Evolutionary conservation across 441 rosid genomes (phyloP).

Genomic region (Breynia disticha): DNA sequence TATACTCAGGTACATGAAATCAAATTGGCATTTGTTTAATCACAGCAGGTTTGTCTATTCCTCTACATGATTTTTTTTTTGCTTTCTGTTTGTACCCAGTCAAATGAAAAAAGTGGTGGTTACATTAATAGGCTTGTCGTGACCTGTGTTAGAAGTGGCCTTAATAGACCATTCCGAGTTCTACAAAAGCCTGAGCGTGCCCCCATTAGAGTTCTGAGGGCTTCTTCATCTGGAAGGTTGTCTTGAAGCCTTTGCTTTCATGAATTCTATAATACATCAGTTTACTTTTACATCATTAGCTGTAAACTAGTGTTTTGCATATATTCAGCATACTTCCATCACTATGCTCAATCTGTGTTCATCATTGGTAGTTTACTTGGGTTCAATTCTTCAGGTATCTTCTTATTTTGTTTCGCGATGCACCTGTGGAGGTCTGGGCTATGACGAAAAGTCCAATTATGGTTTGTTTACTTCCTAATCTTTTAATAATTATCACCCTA

Average conservation of each 20-base stretch:
- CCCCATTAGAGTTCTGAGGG: constrained; percentile 83
- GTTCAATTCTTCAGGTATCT: constrained; percentile 60
- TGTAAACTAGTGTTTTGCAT: background rate
- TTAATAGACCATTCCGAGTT: constrained; percentile 78
- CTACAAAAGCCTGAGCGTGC: constrained; percentile 96
- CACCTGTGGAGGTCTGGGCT: constrained; percentile 99
- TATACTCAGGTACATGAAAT: constrained; percentile 58
- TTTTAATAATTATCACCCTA: constrained; percentile 5
- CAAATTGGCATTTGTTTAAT: constrained; percentile 3
- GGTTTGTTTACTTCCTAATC: constrained; percentile 39
- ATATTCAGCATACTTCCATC: background rate
- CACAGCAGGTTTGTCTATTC: background rate
- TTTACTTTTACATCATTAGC: constrained; percentile 1
- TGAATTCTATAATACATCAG: background rate
- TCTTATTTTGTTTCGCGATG: constrained; percentile 92
- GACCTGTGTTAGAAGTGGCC: constrained; percentile 93
- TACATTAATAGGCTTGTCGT: constrained; percentile 80
- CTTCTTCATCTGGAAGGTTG: constrained; percentile 98
- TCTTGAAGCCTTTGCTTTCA: background rate
- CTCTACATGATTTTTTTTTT: background rate
- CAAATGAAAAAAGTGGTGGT: constrained; percentile 86
- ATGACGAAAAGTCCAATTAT: constrained; percentile 92
- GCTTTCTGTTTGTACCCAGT: constrained; percentile 42
- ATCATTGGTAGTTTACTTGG: background rate
- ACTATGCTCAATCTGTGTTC: constrained; percentile 3